Evolutionary conservation across 2,329 filamentous ascomycete species (phyloP), one percentile per base, ranked within the genome.

Genomic region (Paraphaeosphaeria sporulosa): DNA sequence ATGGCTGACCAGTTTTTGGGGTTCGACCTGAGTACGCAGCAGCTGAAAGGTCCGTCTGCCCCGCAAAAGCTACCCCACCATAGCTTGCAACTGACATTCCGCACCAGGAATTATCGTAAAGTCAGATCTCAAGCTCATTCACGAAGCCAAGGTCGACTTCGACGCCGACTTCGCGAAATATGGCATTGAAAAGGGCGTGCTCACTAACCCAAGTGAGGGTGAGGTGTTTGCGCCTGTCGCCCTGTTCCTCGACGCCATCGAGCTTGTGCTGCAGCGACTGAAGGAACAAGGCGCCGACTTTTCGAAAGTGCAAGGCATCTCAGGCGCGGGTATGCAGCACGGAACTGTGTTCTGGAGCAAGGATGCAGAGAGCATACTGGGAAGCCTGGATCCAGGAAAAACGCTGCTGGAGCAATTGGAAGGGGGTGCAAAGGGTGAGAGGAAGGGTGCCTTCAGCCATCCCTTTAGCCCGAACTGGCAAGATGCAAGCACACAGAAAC

Each of bases 401-500:
- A 80, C 84, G 0, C 81, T 98, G 49, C 84, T 91, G 52, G 88
- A 91, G 61, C 93, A 96, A 80, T 82, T 98, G 27, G 79, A 78
- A 59, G 70, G 73, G 6, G 71, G 71, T 9, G 65, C 71, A 3
- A 76, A 78, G 61, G 75, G 74, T 13, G 72, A 79, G 63, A 66
- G 70, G 53, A 80, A 82, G 10, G 81, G 80, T 3, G 91, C 90
- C 0, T 92, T 98, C 73, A 91, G 93, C 17, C 90, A 96, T 76
- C 89, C 91, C 4, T 94, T 89, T 80, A 93, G 92, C 66, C 95
- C 95, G 8, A 99, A 98, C 78, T 99, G 95, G 95, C 95, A 98
- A 80, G 95, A 99, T 77, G 90, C 94, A 63, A 97, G 93, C 80
- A 98, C 95, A 1, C 93, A 97, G 81, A 84, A 84, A 66, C 92